A percentile compares a stretch with the other conserved stretches of the same genome.
These are phyloP conservation scores for Dendrobium officinale DNA, from an alignment of 106 monocot genomes.

Conservation along the genomic window DNA sequence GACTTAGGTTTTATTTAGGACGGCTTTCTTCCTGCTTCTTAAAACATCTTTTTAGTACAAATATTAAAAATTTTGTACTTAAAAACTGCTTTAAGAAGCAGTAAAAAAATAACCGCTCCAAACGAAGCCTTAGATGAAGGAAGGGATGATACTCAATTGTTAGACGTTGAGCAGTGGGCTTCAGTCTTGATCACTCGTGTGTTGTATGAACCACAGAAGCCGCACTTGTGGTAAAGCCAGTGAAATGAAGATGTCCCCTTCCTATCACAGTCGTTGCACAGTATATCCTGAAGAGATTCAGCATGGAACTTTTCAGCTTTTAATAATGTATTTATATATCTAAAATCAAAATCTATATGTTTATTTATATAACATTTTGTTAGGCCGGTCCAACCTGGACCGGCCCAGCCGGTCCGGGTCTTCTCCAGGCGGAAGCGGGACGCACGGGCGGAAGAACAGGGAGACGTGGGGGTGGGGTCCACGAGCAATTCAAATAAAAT, in stretches of 20 bases:
- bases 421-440: too few species aligned
- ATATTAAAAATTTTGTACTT: too few species aligned
- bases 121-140: background rate
- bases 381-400: too few species aligned
- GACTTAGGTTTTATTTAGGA: background rate
- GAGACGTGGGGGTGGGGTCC: too few species aligned
- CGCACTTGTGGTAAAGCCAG: constrained; percentile 94
- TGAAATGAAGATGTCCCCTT: constrained; percentile 76
- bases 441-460: too few species aligned
- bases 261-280: constrained; percentile 88
- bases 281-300: constrained; percentile 53
- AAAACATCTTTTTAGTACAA: too few species aligned
- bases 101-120: too few species aligned
- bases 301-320: background rate
- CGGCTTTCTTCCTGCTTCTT: too few species aligned
- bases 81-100: too few species aligned
- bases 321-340: too few species aligned
- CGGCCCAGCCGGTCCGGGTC: too few species aligned
- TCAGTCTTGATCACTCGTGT: constrained; percentile 77
- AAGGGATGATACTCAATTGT: background rate
- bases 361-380: background rate
- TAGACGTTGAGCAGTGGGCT: constrained; percentile 30
- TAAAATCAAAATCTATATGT: background rate
- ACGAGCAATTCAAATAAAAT: too few species aligned
- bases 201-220: constrained; percentile 85